phyloP scores from a whole-genome alignment of 208 protist species.

The Giardia muris region DNA sequence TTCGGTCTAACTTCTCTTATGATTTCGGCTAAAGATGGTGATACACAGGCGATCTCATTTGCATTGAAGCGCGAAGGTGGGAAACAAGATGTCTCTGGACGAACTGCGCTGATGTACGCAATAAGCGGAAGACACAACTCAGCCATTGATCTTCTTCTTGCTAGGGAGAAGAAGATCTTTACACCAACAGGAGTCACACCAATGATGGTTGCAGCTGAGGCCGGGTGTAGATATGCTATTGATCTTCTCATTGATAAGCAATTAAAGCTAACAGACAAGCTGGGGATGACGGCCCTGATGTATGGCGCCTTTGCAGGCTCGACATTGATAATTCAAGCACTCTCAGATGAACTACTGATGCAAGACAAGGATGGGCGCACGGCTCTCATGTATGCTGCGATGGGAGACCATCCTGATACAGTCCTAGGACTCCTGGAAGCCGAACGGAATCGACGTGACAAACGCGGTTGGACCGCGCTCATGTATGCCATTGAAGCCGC shows the following conservation, averaged over 20 bases:
- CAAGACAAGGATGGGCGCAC: not conserved
- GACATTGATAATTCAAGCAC: not conserved
- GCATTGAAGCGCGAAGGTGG: not conserved
- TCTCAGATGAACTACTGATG: not conserved
- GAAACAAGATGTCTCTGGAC: not conserved
- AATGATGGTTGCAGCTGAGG: not conserved
- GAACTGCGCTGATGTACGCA: not conserved
- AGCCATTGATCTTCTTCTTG: not conserved
- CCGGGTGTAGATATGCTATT: not conserved
- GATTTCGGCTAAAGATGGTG: not conserved
- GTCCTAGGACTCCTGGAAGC: not conserved
- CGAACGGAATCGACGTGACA: not conserved
- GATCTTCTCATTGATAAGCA: not conserved
- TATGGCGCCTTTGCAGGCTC: not conserved
- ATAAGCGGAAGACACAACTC: not conserved
- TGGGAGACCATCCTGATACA: not conserved
- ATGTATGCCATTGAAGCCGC: not conserved
- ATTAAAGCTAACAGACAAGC: not conserved
- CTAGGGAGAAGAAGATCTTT: not conserved
- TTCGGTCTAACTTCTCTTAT: not conserved
- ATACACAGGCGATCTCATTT: not conserved
- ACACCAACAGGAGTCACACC: not conserved
- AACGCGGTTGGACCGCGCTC: not conserved
- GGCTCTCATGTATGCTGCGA: not conserved
- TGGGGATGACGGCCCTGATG: not conserved